Percentiles rank a stretch among this genome's conserved stretches.
phyloP scores from a whole-genome alignment of 2,329 filamentous ascomycete genomes.

The Hymenoscyphus infarciens region DNA sequence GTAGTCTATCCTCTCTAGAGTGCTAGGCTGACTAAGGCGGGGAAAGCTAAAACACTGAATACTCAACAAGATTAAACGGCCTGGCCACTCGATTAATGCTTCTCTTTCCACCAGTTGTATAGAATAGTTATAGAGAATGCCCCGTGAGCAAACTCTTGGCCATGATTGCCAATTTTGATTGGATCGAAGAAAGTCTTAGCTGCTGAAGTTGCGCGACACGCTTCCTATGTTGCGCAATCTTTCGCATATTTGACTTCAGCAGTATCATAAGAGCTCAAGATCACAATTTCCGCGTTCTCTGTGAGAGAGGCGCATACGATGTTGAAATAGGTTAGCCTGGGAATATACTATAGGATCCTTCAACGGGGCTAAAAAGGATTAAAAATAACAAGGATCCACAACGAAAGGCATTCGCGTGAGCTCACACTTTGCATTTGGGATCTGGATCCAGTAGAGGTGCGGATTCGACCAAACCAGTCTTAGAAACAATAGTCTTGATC shows the following conservation, averaged over 20 bases:
- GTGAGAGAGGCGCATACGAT: not conserved
- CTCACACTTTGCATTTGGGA: constrained; percentile 8
- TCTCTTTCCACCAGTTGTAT: not conserved
- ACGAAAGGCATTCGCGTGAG: not conserved
- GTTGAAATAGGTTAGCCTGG: not conserved
- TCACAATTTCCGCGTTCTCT: not conserved
- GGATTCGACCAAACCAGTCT: not conserved
- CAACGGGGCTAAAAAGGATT: not conserved
- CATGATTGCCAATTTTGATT: constrained; percentile 15
- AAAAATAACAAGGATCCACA: too few relatives aligned
- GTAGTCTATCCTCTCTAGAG: too few relatives aligned
- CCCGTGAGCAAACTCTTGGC: constrained; percentile 13
- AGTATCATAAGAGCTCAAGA: not conserved
- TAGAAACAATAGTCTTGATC: not conserved
- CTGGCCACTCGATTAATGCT: not conserved
- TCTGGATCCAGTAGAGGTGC: not conserved
- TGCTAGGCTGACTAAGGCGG: too few relatives aligned
- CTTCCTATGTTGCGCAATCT: constrained; percentile 30
- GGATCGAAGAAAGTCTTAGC: constrained; percentile 32
- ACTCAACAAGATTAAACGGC: not conserved
- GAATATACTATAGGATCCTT: not conserved
- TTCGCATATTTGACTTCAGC: not conserved
- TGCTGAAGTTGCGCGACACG: constrained; percentile 34
- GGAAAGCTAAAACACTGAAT: too few relatives aligned
- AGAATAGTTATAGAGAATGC: constrained; percentile 10